A percentile compares a stretch with the other conserved stretches of the same genome.
These are phyloP conservation scores for Spirogloea muscicola DNA, from an alignment of 139 green algal genomes.

Conservation along the genomic window DNA sequence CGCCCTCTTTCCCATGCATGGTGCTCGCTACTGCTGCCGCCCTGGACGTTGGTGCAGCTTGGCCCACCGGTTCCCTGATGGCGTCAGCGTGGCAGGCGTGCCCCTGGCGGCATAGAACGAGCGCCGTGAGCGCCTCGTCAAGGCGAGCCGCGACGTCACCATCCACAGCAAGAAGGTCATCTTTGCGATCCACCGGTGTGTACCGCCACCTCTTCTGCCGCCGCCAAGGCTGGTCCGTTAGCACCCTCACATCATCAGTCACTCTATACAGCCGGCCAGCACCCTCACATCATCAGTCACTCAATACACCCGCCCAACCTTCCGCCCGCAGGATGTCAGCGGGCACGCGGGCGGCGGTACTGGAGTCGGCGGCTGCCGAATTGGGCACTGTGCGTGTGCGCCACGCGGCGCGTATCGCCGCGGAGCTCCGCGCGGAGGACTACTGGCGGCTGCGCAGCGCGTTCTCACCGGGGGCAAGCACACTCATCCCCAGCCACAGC, in stretches of 20 bases:
- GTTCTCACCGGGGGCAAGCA: slow-evolving; percentile 32
- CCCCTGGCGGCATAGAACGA: no score
- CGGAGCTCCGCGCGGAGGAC: slow-evolving; percentile 24
- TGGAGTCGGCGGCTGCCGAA: slow-evolving; percentile 25
- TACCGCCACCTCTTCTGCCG: no score
- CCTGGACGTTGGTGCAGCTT: no score
- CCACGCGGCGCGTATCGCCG: slow-evolving; percentile 16
- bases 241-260: no score
- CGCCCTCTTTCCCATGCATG: no score
- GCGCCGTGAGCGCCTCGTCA: slow-evolving; percentile 31
- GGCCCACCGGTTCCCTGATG: no score
- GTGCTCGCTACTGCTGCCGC: no score
- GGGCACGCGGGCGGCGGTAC: slow-evolving; percentile 4
- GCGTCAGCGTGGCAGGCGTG: no score
- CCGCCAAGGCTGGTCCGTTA: no score
- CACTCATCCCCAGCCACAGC: neutral
- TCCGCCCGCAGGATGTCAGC: neutral
- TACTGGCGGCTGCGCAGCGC: slow-evolving; percentile 38
- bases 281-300: no score
- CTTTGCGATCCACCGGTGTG: slow-evolving; percentile 41
- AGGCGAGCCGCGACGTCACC: slow-evolving; percentile 43
- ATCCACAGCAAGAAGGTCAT: slow-evolving; percentile 50
- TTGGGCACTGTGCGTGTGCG: neutral
- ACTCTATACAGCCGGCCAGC: no score
- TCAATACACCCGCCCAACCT: no score